Percentiles rank a stretch among this genome's conserved stretches.
Evolutionary conservation across 345 rosid genomes (phyloP).

Genomic region (Brassica nigra): DNA sequence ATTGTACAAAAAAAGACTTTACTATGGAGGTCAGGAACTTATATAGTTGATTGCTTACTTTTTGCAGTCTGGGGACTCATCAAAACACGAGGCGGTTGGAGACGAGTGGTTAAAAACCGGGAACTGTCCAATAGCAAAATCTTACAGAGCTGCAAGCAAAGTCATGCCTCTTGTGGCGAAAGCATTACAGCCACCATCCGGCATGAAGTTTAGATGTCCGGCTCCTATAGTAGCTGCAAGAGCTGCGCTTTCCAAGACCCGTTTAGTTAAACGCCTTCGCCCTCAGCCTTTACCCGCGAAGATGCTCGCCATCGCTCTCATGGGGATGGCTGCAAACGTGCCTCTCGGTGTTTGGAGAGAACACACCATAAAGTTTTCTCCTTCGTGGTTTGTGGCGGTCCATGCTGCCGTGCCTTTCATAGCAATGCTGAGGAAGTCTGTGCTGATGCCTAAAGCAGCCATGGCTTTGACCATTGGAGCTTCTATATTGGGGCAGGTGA

Average conservation of each 20-base stretch:
- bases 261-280: slow-evolving; percentile 65
- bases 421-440: slow-evolving; percentile 89
- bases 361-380: slow-evolving; percentile 78
- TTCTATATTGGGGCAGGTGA: slow-evolving; percentile 79
- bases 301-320: slow-evolving; percentile 69
- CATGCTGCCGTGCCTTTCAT: slow-evolving; percentile 94
- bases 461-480: slow-evolving; percentile 89
- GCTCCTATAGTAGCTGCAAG: slow-evolving; percentile 81
- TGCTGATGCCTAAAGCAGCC: slow-evolving; percentile 80
- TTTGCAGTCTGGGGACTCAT: slow-evolving; percentile 53
- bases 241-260: slow-evolving; percentile 77
- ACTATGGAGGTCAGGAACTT: not conserved
- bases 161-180: slow-evolving; percentile 75
- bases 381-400: slow-evolving; percentile 79
- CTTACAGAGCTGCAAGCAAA: slow-evolving; percentile 68
- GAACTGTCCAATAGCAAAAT: slow-evolving; percentile 87
- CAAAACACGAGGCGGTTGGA: slow-evolving; percentile 70
- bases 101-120: slow-evolving; percentile 79
- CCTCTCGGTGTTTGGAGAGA: slow-evolving; percentile 91
- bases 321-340: slow-evolving; percentile 88
- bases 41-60: not conserved
- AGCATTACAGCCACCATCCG: slow-evolving; percentile 63
- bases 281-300: slow-evolving; percentile 90
- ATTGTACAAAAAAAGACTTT: not conserved
- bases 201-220: slow-evolving; percentile 71